Percentiles rank a stretch among this genome's conserved stretches.
Conservation (phyloP, 352 stramenopile species). For the Phytophthora hybrid region DNA sequence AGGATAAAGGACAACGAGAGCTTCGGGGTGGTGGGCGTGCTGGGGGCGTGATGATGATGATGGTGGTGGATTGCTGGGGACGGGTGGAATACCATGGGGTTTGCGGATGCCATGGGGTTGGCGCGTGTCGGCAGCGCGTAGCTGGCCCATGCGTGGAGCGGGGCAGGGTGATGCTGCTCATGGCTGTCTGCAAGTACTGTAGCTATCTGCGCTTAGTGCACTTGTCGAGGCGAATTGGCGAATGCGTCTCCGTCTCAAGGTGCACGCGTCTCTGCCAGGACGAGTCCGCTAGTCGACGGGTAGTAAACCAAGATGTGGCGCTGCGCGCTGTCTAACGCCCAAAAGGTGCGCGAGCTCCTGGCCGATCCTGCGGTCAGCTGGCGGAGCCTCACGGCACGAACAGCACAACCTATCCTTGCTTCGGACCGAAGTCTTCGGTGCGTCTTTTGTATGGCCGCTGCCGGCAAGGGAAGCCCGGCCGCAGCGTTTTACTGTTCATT, state of each 20-base stretch:
- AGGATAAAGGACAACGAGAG: conserved; percentile 36
- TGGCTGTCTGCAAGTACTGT: not conserved
- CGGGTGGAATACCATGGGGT: conserved; percentile 21
- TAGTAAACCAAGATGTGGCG: conserved; percentile 27
- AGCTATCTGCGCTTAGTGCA: conserved; percentile 8
- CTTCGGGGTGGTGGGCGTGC: conserved; percentile 19
- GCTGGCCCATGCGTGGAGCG: conserved; percentile 17
- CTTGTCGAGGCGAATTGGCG: conserved; percentile 7
- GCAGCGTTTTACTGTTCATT: conserved; percentile 18
- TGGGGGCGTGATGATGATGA: conserved; percentile 1
- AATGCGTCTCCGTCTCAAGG: conserved; percentile 24
- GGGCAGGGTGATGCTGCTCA: conserved; percentile 27
- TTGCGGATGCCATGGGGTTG: conserved; percentile 10
- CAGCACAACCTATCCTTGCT: conserved; percentile 34
- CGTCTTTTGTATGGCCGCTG: not conserved
- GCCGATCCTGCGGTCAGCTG: conserved; percentile 24
- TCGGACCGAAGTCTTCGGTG: no score
- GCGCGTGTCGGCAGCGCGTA: conserved; percentile 9
- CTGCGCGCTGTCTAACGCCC: conserved; percentile 15
- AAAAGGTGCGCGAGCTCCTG: conserved; percentile 3
- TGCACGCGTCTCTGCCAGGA: conserved; percentile 17
- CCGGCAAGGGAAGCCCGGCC: not conserved
- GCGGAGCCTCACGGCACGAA: conserved; percentile 28
- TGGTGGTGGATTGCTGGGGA: not conserved
- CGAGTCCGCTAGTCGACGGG: conserved; percentile 12